Base-by-base conservation (phyloP, 441 rosid genomes). In the Iberis amara region DNA sequence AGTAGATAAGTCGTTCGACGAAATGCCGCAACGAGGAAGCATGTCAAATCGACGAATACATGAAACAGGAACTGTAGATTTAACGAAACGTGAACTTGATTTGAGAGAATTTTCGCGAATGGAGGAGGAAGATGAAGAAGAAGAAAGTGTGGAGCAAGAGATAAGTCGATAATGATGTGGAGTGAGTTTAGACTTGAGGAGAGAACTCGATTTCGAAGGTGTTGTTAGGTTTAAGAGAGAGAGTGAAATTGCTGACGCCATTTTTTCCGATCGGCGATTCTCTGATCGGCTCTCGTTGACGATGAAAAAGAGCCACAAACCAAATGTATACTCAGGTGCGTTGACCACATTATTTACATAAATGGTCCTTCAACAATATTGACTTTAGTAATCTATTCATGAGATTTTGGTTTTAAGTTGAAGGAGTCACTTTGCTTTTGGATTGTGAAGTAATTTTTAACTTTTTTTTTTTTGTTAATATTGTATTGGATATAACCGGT, bases 11-110 rank as follows among this genome's bases (percentile, higher is more conserved):
- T 68, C 43, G 57, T 73, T 70, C 18, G 86, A 76, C 9, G 94
- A 80, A 69, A 73, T 50, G 70, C 83, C 83, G 43, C 83, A 77
- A 3, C 21, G 81, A 67, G 73, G 36, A 0, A 38, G 10, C 0
- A 53, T 13, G 39, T 57, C 26, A 43, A 43, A 26, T 4, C 52
- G 1, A 3, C 31, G 54, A 30, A 0, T 24, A 35, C 59, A 40
- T 57, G 53, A 32, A 7, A 40, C 8, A 2, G 68, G 47, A 35
- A 12, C 55, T 8, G 31, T 30, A 8, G n/a, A 33, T 60, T 28
- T 10, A 14, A 11, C 26, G 13, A 32, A 8, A 5, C 26, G 14
- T 11, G 39, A 37, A 57, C 62, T 62, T 38, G 39, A 51, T 47
- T 48, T 39, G 11, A 41, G 52, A 45, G 58, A 37, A 5, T 57